These are phyloP conservation scores for Candida maltosa DNA, from an alignment of 805 yeast species.

Conservation along the genomic window DNA sequence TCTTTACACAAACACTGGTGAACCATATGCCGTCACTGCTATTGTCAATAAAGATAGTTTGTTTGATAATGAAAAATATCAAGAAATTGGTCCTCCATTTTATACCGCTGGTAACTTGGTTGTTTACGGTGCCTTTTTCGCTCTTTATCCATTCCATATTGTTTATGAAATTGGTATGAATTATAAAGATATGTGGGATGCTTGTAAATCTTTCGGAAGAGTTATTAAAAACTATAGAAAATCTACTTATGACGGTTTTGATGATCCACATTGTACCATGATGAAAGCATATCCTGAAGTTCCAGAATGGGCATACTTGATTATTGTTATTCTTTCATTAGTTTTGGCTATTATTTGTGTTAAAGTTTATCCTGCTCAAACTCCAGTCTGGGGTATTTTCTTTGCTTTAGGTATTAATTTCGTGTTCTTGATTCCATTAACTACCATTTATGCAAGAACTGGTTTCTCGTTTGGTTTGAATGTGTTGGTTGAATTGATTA, in stretches of 20 bases:
- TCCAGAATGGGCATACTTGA: constrained; percentile 30
- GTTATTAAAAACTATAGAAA: constrained; percentile 10
- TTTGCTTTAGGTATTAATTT: constrained; percentile 49
- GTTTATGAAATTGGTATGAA: constrained; percentile 11
- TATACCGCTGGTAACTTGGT: constrained; percentile 27
- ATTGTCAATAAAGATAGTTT: constrained; percentile 36
- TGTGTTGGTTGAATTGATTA: constrained; percentile 52
- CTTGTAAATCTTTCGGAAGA: constrained; percentile 8
- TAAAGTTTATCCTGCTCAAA: constrained; percentile 34
- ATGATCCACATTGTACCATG: constrained; percentile 27
- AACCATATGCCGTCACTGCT: constrained; percentile 36
- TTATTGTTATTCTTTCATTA: constrained; percentile 22
- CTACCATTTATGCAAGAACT: constrained; percentile 47
- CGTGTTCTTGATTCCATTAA: constrained; percentile 49
- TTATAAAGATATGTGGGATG: constrained; percentile 11
- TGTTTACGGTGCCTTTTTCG: constrained; percentile 24
- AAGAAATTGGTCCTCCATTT: constrained; percentile 25
- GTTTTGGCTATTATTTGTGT: constrained; percentile 30
- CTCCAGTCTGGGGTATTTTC: constrained; percentile 62
- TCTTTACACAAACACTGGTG: constrained; percentile 49
- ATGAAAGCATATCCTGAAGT: constrained; percentile 34
- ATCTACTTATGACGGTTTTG: constrained; percentile 13
- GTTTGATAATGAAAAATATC: constrained; percentile 20
- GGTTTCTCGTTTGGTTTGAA: constrained; percentile 47
- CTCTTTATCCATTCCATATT: constrained; percentile 22